Conservation (phyloP, 78 protist species). For the Dictyostelium brefeldianum region DNA sequence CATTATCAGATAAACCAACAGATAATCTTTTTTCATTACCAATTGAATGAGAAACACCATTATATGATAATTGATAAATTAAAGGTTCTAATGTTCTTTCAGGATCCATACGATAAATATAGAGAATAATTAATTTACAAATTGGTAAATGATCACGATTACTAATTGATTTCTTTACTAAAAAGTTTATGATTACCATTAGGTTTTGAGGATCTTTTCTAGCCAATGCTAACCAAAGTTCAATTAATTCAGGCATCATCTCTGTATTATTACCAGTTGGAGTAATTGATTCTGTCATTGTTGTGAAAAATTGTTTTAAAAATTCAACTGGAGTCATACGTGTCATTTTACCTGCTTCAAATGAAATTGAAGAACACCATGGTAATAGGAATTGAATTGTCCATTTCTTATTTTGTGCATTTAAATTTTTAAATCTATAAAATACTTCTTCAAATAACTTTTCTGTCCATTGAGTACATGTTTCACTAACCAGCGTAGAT, state of each 20-base stretch:
- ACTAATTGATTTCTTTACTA: conserved; percentile 50
- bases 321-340: conserved; percentile 39
- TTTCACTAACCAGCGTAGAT: conserved; percentile 19
- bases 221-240: conserved; percentile 69
- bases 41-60: conserved; percentile 25
- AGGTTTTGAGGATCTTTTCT: conserved; percentile 39
- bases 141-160: conserved; percentile 48
- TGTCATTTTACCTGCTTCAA: conserved; percentile 17
- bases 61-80: conserved; percentile 37
- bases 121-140: conserved; percentile 37
- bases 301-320: conserved; percentile 25
- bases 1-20: not conserved
- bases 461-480: conserved; percentile 59
- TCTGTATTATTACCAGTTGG: conserved; percentile 43
- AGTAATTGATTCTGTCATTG: conserved; percentile 4
- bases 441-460: conserved; percentile 66
- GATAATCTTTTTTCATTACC: not conserved
- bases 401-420: conserved; percentile 40
- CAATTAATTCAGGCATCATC: conserved; percentile 46
- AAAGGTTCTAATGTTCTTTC: conserved; percentile 53
- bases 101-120: conserved; percentile 53
- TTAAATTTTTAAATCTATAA: conserved; percentile 20
- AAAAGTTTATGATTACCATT: conserved; percentile 48
- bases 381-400: conserved; percentile 60
- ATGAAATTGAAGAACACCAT: conserved; percentile 52